These are phyloP conservation scores for Monosporascus sp. DNA, from an alignment of 2,329 filamentous ascomycete species.

Conservation along the genomic window DNA sequence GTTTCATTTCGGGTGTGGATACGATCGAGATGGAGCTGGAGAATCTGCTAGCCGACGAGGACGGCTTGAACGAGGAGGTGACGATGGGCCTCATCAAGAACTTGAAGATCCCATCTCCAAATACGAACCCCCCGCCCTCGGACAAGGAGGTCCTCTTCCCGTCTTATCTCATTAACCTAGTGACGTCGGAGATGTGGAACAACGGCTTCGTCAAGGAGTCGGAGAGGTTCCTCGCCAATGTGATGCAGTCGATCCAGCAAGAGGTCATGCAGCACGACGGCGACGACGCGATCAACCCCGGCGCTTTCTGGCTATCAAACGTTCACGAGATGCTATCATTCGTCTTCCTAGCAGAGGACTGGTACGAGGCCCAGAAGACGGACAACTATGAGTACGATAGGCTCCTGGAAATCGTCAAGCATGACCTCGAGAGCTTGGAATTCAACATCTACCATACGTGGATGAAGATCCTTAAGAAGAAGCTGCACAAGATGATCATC, in stretches of 20 bases:
- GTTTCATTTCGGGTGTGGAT: slow-evolving; percentile 76
- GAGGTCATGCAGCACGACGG: slow-evolving; percentile 99
- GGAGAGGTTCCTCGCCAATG: slow-evolving; percentile 95
- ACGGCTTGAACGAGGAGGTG: slow-evolving; percentile 93
- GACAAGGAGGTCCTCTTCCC: slow-evolving; percentile 99
- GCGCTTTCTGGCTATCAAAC: slow-evolving; percentile 98
- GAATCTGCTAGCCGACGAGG: slow-evolving; percentile 88
- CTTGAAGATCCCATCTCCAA: slow-evolving; percentile 89
- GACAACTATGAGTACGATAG: slow-evolving; percentile 99
- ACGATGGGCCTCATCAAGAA: slow-evolving; percentile 94
- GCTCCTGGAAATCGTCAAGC: slow-evolving; percentile 96
- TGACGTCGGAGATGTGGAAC: slow-evolving; percentile 99
- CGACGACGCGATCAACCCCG: slow-evolving; percentile 93
- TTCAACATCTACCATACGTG: slow-evolving; percentile 99
- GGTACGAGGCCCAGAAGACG: slow-evolving; percentile 99
- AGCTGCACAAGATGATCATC: slow-evolving; percentile 99
- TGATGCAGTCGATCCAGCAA: slow-evolving; percentile 99
- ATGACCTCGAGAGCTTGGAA: slow-evolving; percentile 94
- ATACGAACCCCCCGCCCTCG: slow-evolving; percentile 79
- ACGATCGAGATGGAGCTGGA: slow-evolving; percentile 95
- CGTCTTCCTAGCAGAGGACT: slow-evolving; percentile 97
- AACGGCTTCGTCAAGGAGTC: slow-evolving; percentile 99
- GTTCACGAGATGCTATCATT: slow-evolving; percentile 99
- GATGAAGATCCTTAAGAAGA: slow-evolving; percentile 99
- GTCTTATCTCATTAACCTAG: slow-evolving; percentile 96